phyloP scores from a whole-genome alignment of 2,329 filamentous ascomycete genomes.

The Calonectria hawksworthii region DNA sequence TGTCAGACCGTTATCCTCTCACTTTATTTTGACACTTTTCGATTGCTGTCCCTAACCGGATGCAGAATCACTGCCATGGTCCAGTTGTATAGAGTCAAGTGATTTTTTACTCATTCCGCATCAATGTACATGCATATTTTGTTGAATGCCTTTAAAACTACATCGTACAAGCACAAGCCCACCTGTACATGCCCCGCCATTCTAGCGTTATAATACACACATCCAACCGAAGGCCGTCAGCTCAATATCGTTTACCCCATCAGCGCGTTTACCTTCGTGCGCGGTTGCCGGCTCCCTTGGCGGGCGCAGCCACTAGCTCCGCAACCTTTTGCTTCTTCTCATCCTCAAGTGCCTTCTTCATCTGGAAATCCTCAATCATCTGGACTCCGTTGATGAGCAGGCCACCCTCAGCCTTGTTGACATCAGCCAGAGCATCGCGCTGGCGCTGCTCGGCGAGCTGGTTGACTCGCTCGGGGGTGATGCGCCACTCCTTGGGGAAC shows the following conservation, averaged over 20 bases:
- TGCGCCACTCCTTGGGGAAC: constrained; percentile 87
- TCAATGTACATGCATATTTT: constrained; percentile 41
- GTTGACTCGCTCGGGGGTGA: constrained; percentile 78
- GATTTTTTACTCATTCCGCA: constrained; percentile 16
- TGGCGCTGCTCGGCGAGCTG: constrained; percentile 75
- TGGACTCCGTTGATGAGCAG: constrained; percentile 70
- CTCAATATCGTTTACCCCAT: background rate
- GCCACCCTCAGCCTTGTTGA: constrained; percentile 65
- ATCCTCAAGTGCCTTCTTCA: constrained; percentile 51
- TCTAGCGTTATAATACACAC: constrained; percentile 44
- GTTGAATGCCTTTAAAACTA: constrained; percentile 41
- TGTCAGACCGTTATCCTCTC: background rate
- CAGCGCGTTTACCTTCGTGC: constrained; percentile 39
- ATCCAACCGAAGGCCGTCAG: constrained; percentile 9
- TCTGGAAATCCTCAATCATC: constrained; percentile 58
- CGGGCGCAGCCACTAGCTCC: constrained; percentile 47
- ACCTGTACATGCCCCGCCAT: constrained; percentile 40
- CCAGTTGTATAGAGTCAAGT: background rate
- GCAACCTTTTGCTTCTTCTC: constrained; percentile 51
- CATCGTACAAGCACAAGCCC: constrained; percentile 41
- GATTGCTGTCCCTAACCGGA: background rate
- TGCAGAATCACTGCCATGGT: background rate
- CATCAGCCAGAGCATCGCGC: constrained; percentile 66
- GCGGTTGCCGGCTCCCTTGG: constrained; percentile 36
- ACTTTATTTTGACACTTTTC: background rate